phyloP scores from a whole-genome alignment of 495 filamentous ascomycete species.

The Penicillium alfredii region DNA sequence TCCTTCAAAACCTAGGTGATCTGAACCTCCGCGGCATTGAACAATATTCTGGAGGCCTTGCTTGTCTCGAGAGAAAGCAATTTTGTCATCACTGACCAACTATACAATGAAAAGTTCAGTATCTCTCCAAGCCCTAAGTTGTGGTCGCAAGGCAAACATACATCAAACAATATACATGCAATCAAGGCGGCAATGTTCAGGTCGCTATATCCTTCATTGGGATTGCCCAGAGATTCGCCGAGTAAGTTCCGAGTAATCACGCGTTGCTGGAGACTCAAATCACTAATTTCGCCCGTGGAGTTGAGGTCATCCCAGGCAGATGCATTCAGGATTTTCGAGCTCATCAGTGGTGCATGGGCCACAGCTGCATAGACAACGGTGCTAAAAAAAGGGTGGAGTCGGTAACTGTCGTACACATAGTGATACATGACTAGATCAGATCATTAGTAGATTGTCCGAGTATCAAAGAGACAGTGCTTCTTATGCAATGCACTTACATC shows the following conservation, averaged over 20 bases:
- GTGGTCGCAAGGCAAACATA: neutral
- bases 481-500: too few species aligned
- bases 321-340: constrained; percentile 16
- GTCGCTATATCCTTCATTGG: constrained; percentile 1
- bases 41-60: constrained; percentile 1
- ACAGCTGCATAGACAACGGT: constrained; percentile 6
- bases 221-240: neutral
- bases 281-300: constrained; percentile 6
- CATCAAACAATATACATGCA: constrained; percentile 14
- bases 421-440: constrained; percentile 8
- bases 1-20: constrained; percentile 11
- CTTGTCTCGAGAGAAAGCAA: constrained; percentile 6
- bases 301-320: constrained; percentile 19
- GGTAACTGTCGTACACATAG: constrained; percentile 12
- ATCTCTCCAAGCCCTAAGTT: neutral
- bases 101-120: neutral
- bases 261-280: constrained; percentile 8
- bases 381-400: constrained; percentile 13
- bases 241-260: constrained; percentile 10
- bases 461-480: too few species aligned
- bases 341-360: constrained; percentile 14
- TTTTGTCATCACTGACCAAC: constrained; percentile 8
- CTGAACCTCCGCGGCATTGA: constrained; percentile 4
- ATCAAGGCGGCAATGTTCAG: constrained; percentile 8
- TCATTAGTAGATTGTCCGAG: too few species aligned